Evolutionary conservation across 1,284 basidiomycete genomes (phyloP).

Genomic region (Ceratobasidium sp.): DNA sequence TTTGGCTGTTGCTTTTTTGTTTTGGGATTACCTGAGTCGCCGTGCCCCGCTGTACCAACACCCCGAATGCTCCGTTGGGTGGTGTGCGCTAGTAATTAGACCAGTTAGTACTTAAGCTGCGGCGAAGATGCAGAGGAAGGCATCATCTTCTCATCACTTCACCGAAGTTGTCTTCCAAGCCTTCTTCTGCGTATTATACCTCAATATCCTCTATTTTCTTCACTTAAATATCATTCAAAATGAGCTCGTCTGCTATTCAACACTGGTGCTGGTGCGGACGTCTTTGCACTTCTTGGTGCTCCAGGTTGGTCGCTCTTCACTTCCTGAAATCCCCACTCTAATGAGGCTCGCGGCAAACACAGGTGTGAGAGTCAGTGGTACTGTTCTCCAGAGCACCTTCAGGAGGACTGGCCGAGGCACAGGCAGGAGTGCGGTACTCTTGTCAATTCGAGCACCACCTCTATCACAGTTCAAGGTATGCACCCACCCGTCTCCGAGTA

Average conservation of each 20-base stretch:
- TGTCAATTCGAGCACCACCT: not conserved
- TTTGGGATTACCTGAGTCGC: slow-evolving; percentile 12
- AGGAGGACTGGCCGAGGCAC: slow-evolving; percentile 32
- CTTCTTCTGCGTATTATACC: slow-evolving; percentile 11
- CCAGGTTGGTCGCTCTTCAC: not conserved
- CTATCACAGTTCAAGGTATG: slow-evolving; percentile 35
- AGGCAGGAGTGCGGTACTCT: slow-evolving; percentile 10
- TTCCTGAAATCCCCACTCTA: not conserved
- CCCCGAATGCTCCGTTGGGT: not conserved
- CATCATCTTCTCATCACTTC: slow-evolving; percentile 31
- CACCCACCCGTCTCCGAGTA: not conserved
- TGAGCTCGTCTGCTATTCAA: slow-evolving; percentile 9
- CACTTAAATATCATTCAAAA: not conserved
- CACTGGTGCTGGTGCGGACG: slow-evolving; percentile 37
- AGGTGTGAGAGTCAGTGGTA: slow-evolving; percentile 25
- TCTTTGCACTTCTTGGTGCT: slow-evolving; percentile 26
- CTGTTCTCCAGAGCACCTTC: slow-evolving; percentile 21
- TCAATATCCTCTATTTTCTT: slow-evolving; percentile 1
- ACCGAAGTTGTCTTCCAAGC: not conserved
- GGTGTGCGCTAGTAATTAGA: not conserved
- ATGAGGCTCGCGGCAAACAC: not conserved
- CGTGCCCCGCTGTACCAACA: slow-evolving; percentile 17
- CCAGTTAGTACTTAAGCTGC: not conserved
- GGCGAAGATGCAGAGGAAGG: not conserved
- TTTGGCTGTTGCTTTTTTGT: not conserved